Evolutionary conservation across 192 early-diverging fungal genomes (phyloP), one percentile per base, ranked within the genome.

Genomic region (Podochytrium sp.): DNA sequence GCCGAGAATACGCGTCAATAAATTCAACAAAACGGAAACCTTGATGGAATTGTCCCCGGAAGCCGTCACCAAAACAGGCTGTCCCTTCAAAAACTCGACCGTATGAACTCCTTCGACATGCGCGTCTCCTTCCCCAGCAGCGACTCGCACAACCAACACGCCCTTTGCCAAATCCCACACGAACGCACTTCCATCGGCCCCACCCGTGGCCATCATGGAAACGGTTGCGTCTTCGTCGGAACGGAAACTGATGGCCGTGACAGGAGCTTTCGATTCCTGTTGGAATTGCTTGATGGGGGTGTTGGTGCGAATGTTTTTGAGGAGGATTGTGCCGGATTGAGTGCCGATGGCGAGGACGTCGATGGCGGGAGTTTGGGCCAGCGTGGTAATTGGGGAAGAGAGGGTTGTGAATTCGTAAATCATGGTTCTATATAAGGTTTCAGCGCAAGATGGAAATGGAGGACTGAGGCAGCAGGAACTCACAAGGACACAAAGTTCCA

Each of bases 341-440:
- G 93, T 79, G 12, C 98, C 98, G 39, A 99, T 72, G 1, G 96
- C 98, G 47, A 99, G 72, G 20, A 98, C 94, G 79, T 98, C 98
- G 1, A 98, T 89, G 0, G 92, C 93, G 3, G 96, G 98, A 0
- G 96, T 85, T 79, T 98, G 95, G 0, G 80, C 84, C 63, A 99
- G 76, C 62, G 82, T 90, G 1, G 92, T 86, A 20, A 99, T 91
- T 4, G 93, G 84, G 20, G 89, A 85, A 10, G 84, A 90, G 71
- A 95, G 86, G 41, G 86, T 80, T 29, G 42, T 20, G 81, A 95
- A 95, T 58, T 93, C 88, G 79, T 96, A 93, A 33, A 97, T 75
- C 74, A 92, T 80, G 34, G 86, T 87, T 58, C 92, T 93, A 42
- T 72, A 38, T 35, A 20, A 16, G 0, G 38, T 12, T 63, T 7